phyloP scores from a whole-genome alignment of 331 rosid genomes.

The Pyracantha coccinea region DNA sequence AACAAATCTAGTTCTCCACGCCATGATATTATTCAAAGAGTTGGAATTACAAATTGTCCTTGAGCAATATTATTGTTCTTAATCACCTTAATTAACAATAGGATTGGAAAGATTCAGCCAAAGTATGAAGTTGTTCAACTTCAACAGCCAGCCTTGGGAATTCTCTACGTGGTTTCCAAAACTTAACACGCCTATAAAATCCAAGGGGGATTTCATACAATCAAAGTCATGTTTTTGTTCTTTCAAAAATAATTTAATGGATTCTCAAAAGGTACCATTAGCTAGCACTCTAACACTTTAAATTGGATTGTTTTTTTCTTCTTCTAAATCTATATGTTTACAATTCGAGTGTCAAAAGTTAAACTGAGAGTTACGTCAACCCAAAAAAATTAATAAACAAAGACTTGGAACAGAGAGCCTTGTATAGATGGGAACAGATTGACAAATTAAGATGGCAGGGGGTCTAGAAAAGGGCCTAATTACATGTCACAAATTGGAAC shows the following conservation, averaged over 20 bases:
- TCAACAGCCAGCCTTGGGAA: neutral
- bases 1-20: too few relatives aligned
- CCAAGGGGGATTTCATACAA: neutral
- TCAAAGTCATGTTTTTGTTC: too few relatives aligned
- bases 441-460: neutral
- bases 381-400: neutral
- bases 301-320: too few relatives aligned
- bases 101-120: neutral
- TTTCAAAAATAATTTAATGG: too few relatives aligned
- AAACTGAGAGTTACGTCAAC: neutral
- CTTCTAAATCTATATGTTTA: too few relatives aligned
- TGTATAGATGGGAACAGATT: neutral
- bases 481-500: neutral
- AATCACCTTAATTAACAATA: neutral
- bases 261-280: too few relatives aligned
- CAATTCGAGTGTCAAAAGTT: too few relatives aligned
- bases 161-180: neutral
- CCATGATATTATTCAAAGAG: too few relatives aligned
- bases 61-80: too few relatives aligned
- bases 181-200: neutral
- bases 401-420: neutral
- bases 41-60: too few relatives aligned
- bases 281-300: too few relatives aligned
- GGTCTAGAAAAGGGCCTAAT: neutral
- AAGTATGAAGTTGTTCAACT: neutral